Base-by-base conservation (phyloP, 2,329 filamentous ascomycete species). In the Phialophora macrospora region DNA sequence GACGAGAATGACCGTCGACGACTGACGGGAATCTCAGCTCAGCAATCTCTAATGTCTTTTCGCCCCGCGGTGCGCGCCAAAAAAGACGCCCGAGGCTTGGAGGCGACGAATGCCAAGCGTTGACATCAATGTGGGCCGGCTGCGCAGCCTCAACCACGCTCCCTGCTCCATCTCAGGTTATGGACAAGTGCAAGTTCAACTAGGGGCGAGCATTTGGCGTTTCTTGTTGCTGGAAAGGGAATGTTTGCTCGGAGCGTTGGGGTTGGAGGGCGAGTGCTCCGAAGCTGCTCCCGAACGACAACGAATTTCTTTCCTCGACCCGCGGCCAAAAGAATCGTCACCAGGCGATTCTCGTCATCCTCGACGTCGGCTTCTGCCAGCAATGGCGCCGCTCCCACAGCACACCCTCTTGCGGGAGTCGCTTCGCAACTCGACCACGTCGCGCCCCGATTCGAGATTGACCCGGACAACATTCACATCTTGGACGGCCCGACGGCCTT, bases 391-490 rank as follows among this genome's bases (percentile, higher is more conserved):
- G 55, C 71, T 60, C 55, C 64, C 12, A 82, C 90, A 75, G 77
- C 68, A n/a, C 71, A 72, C 55, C 86, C 75, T 78, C 77, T 90
- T 56, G 86, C 84, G 17, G 81, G 82, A 14, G 83, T 91, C 62
- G 88, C 86, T 12, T 81, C 83, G 51, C 93, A 99, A 77, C 81
- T 99, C 67, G 95, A 99, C 77, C 90, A 85, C 72, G 87, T 98
- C 70, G 90, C 93, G 3, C 95, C 95, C n/a, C 89, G 91, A 52
- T 97, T 99, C 72, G 91, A 93, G 75, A 83, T 99, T 28, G 82
- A 88, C 28, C 91, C 92, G 1, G 91, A 91, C 4, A 87, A 94
- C 65, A 90, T 99, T 57, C 83, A 85, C 11, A 89, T 99, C 22
- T 78, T 99, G 12, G 85, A 88, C 72, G 90, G 90, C 2, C 95